phyloP scores from a whole-genome alignment of 2,329 filamentous ascomycete species.

The Sphaerostilbella broomeana region DNA sequence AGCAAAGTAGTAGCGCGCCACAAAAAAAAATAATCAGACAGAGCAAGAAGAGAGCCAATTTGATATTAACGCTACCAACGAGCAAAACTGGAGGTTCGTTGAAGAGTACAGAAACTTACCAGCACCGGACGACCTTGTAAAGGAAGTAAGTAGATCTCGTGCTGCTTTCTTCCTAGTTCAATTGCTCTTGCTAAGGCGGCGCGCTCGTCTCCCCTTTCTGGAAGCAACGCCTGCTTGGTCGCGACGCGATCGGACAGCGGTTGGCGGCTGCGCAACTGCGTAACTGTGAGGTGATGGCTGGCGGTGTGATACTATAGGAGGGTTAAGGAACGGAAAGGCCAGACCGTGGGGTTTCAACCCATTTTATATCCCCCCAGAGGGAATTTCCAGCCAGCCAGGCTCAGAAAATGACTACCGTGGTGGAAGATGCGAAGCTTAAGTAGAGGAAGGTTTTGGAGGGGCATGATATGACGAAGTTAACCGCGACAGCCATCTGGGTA shows the following conservation, averaged over 20 bases:
- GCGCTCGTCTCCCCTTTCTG: slow-evolving; percentile 5
- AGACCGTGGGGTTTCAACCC: slow-evolving; percentile 9
- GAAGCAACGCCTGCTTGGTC: slow-evolving; percentile 1
- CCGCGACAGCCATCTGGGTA: background rate
- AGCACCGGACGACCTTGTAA: slow-evolving; percentile 3
- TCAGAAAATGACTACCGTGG: background rate
- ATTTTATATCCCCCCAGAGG: slow-evolving; percentile 8
- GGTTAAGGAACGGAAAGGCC: slow-evolving; percentile 3
- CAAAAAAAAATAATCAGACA: background rate
- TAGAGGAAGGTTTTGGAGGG: background rate
- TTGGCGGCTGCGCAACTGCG: background rate
- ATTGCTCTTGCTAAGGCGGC: slow-evolving; percentile 9
- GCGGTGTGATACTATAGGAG: slow-evolving; percentile 2
- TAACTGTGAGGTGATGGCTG: background rate
- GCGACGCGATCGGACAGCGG: slow-evolving; percentile 6
- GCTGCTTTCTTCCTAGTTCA: slow-evolving; percentile 10
- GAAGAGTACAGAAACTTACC: slow-evolving; percentile 9
- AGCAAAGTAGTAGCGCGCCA: slow-evolving; percentile 12
- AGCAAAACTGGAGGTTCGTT: slow-evolving; percentile 9
- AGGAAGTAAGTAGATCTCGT: slow-evolving; percentile 6
- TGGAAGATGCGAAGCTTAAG: background rate
- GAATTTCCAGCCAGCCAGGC: background rate
- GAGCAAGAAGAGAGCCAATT: slow-evolving; percentile 13
- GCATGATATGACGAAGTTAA: slow-evolving; percentile 1
- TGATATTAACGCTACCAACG: slow-evolving; percentile 12